Evolutionary conservation across 306 rosid species (phyloP), one percentile per base, ranked within the genome.

Genomic region (Cicer bijugum): DNA sequence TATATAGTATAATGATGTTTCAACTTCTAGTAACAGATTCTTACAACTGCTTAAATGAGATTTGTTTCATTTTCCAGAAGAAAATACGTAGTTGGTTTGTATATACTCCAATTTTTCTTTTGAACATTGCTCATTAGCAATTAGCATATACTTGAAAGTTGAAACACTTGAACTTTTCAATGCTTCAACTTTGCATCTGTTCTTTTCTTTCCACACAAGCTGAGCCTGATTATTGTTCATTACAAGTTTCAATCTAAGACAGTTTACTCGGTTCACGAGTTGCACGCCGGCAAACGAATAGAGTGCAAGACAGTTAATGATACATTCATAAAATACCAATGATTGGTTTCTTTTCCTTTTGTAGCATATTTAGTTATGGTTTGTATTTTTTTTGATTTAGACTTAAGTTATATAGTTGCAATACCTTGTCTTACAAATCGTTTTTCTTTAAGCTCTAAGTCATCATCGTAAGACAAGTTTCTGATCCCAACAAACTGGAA

Each of bases 1-100:
- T 73, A 53, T 77, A 53, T 48, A 9, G 70, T 67, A 61, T 74
- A 60, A 52, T 23, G 61, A 45, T 71, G 55, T 79, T 84, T 82
- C 78, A 74, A 75, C 78, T 67, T 53, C 43, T 71, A 39, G 76
- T 66, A 69, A 60, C 37, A 69, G 45, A 67, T 53, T 67, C 80
- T 3, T 46, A 33, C 20, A 17, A 66, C 42, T 23, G 23, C 39
- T 61, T 55, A 73, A 57, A 69, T 19, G 28, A 15, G 1, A 44
- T 43, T 52, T 62, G 4, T 67, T 44, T 79, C 72, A 65, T 68
- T 28, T 70, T n/a, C 10, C 20, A 65, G 65, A 43, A 45, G 74
- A 39, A 69, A 53, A 60, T 20, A 65, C 37, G 20, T 35, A 42
- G 65, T 59, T 75, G 46, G 71, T 67, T 57, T 47, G 2, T 5